phyloP scores from a whole-genome alignment of 345 rosid genomes.

The Brassica nigra region DNA sequence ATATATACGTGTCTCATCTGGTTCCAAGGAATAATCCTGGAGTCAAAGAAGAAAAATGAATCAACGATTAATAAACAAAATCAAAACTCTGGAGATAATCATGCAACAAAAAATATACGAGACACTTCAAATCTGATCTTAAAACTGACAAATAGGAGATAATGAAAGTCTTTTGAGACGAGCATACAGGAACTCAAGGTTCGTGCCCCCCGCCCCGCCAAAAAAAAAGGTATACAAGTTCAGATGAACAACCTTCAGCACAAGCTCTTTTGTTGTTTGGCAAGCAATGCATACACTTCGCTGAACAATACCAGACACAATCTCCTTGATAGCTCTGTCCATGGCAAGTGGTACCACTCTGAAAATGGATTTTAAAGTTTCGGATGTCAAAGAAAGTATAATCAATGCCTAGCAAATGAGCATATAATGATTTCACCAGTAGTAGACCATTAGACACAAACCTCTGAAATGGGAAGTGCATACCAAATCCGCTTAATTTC shows the following conservation, averaged over 20 bases:
- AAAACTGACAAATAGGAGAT: not conserved
- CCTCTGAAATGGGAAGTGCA: conserved; percentile 94
- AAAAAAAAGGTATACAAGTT: not conserved
- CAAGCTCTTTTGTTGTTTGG: conserved; percentile 97
- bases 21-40: conserved; percentile 91
- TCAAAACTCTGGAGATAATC: not conserved
- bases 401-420: not conserved
- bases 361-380: conserved; percentile 12
- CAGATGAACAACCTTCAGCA: conserved; percentile 69
- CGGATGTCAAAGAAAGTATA: not conserved
- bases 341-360: conserved; percentile 90
- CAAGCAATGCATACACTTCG: conserved; percentile 98
- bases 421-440: conserved; percentile 9
- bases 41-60: not conserved
- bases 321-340: conserved; percentile 96
- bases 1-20: conserved; percentile 86
- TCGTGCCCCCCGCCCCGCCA: too few relatives aligned
- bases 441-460: conserved; percentile 39
- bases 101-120: not conserved
- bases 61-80: not conserved
- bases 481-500: conserved; percentile 66
- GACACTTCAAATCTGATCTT: not conserved
- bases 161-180: too few relatives aligned
- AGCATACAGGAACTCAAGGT: too few relatives aligned
- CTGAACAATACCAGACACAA: conserved; percentile 87